phyloP scores from a whole-genome alignment of 2,329 filamentous ascomycete species.

The Neonectria faginata region DNA sequence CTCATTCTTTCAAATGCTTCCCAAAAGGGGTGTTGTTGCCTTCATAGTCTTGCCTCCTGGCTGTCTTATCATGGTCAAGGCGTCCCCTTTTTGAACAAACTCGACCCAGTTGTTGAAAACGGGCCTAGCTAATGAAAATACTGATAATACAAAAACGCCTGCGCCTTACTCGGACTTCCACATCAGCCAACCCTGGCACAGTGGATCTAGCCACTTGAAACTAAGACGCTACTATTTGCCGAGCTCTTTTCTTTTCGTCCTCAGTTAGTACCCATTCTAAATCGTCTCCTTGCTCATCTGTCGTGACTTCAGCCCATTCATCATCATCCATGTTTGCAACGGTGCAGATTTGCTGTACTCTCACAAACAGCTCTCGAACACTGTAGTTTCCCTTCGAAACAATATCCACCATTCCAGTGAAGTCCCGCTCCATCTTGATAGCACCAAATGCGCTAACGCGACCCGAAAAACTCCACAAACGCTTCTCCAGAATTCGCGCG shows the following conservation, averaged over 20 bases:
- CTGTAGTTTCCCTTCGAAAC: conserved; percentile 5
- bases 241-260: background rate
- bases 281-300: background rate
- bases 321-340: conserved; percentile 14
- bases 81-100: too few species aligned
- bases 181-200: too few species aligned
- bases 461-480: conserved; percentile 4
- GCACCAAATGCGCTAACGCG: conserved; percentile 4
- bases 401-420: conserved; percentile 3
- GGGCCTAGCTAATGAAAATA: too few species aligned
- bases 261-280: background rate
- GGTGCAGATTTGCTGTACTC: conserved; percentile 1
- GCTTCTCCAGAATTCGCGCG: conserved; percentile 3
- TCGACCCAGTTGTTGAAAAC: too few species aligned
- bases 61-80: too few species aligned
- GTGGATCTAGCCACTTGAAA: background rate
- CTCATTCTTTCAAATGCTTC: too few species aligned
- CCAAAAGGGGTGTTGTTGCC: too few species aligned
- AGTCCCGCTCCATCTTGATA: conserved; percentile 9
- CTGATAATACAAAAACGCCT: too few species aligned
- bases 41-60: too few species aligned
- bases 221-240: background rate
- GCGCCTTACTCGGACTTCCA: too few species aligned
- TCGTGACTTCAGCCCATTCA: background rate
- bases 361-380: background rate